phyloP scores from a whole-genome alignment of 164 flowering plant genomes.

The Magnolia kwangsiensis region DNA sequence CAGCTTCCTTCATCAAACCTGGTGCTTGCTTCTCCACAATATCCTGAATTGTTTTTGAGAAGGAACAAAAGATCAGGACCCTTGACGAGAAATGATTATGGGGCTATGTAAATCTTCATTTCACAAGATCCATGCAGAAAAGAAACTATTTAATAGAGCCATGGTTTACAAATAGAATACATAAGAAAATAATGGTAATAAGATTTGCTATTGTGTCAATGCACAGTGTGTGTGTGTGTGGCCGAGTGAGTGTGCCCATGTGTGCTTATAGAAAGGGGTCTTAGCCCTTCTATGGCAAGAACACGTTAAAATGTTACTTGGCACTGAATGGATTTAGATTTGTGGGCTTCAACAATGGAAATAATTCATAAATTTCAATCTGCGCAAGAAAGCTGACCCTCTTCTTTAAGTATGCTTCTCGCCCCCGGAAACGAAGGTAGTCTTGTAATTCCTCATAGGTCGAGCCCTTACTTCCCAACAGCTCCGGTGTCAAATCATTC shows the following conservation, averaged over 20 bases:
- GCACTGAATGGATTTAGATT: not conserved
- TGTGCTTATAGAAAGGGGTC: too few species aligned
- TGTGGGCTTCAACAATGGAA: not conserved
- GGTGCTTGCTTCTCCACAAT: slow-evolving; percentile 84
- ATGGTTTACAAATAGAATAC: not conserved
- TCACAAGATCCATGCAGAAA: not conserved
- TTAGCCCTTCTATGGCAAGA: not conserved
- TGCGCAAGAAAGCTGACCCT: slow-evolving; percentile 42
- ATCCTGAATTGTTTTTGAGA: slow-evolving; percentile 40
- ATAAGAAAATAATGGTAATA: not conserved
- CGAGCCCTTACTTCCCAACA: slow-evolving; percentile 58
- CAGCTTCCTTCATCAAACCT: slow-evolving; percentile 97
- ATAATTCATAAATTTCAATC: not conserved
- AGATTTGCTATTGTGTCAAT: too few species aligned
- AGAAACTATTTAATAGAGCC: not conserved
- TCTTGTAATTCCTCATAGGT: slow-evolving; percentile 65
- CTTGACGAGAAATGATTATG: not conserved
- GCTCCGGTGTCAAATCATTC: slow-evolving; percentile 79
- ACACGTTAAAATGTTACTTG: slow-evolving; percentile 2
- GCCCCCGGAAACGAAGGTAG: slow-evolving; percentile 75
- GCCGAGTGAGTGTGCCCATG: too few species aligned
- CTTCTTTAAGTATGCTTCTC: slow-evolving; percentile 91
- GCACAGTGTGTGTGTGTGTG: too few species aligned
- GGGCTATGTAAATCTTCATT: not conserved
- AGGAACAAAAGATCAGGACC: not conserved